These are phyloP conservation scores for Cercophora sp. DNA, from an alignment of 495 filamentous ascomycete genomes.

Conservation along the genomic window DNA sequence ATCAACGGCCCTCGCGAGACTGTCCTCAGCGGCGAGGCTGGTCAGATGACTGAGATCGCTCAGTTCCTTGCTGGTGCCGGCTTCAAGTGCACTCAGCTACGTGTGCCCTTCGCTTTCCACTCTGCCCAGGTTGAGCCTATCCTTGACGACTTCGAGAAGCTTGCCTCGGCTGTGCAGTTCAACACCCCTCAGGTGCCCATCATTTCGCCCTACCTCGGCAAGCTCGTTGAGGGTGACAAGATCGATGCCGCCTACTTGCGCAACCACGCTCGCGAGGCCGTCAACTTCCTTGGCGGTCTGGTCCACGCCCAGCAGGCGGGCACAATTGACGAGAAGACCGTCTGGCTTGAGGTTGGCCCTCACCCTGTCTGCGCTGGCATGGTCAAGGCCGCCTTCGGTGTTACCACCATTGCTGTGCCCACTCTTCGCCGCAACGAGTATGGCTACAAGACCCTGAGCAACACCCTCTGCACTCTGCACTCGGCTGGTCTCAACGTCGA, in stretches of 20 bases:
- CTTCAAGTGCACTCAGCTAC: conserved; percentile 64
- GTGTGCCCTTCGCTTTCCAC: conserved; percentile 78
- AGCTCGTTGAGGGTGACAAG: conserved; percentile 52
- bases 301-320: conserved; percentile 48
- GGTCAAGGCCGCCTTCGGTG: conserved; percentile 63
- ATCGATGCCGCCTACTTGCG: conserved; percentile 61
- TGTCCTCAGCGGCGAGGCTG: conserved; percentile 53
- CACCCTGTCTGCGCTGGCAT: conserved; percentile 66
- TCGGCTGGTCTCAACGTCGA: conserved; percentile 60
- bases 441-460: conserved; percentile 62
- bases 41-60: conserved; percentile 54
- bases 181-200: conserved; percentile 60
- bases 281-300: conserved; percentile 67
- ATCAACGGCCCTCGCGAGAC: conserved; percentile 59
- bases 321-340: conserved; percentile 51
- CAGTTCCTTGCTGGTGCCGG: conserved; percentile 55
- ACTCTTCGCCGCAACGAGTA: conserved; percentile 49
- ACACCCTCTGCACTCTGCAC: conserved; percentile 59
- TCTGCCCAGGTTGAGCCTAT: conserved; percentile 77
- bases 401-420: conserved; percentile 52
- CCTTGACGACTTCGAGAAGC: conserved; percentile 58
- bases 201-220: conserved; percentile 65
- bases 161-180: conserved; percentile 58
- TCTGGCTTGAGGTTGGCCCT: conserved; percentile 66
- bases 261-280: conserved; percentile 64